These are phyloP conservation scores for Reutealis trisperma DNA, from an alignment of 345 rosid genomes.

Conservation along the genomic window DNA sequence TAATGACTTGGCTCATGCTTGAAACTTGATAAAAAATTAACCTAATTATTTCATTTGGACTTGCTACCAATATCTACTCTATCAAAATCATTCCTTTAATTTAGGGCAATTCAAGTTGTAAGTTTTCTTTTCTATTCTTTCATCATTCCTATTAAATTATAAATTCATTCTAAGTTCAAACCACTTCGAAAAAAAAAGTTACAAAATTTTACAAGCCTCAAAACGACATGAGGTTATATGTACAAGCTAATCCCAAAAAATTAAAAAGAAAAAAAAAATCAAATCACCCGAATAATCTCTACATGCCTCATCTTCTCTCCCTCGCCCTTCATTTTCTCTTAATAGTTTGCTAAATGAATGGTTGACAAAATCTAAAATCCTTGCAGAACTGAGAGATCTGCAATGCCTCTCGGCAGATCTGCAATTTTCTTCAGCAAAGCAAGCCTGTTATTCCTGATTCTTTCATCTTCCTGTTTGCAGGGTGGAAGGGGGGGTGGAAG, in stretches of 20 bases:
- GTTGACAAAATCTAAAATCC: constrained; percentile 52
- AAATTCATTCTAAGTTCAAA: no score
- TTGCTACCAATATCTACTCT: no score
- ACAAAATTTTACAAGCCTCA: constrained; percentile 6
- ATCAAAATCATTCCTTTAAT: no score
- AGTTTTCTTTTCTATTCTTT: no score
- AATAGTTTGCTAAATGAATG: neutral
- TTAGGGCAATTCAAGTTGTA: no score
- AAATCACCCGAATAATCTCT: neutral
- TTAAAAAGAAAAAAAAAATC: neutral
- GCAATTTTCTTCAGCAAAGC: constrained; percentile 72
- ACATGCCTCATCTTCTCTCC: neutral
- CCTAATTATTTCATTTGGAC: no score
- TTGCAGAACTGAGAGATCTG: constrained; percentile 73
- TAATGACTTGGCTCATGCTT: no score
- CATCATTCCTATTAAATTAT: no score
- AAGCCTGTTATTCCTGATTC: constrained; percentile 73
- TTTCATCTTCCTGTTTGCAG: constrained; percentile 68
- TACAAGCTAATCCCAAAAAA: neutral
- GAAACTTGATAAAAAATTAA: no score
- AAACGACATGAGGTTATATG: neutral
- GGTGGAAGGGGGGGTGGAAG: neutral
- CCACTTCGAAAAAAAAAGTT: neutral
- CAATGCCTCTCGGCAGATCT: constrained; percentile 74
- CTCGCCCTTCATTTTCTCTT: neutral